Evolutionary conservation across 2,329 filamentous ascomycete species (phyloP), one percentile per base, ranked within the genome.

Genomic region (Cytospora leucostoma): DNA sequence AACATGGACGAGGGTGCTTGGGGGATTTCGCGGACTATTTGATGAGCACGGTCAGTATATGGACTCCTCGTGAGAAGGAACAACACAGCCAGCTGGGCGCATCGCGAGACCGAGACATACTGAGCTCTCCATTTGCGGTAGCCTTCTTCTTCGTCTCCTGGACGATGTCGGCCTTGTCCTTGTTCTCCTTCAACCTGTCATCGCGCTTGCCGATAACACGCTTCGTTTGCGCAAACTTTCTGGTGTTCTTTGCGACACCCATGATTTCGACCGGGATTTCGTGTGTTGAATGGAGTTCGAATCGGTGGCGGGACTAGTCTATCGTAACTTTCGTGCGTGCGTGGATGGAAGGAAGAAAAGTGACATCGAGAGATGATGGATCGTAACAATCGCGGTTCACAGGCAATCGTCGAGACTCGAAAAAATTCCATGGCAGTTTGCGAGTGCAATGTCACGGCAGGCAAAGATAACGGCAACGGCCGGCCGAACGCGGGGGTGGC

Each of bases 211-310:
- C 88, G 70, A 97, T 93, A 59, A 97, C 80, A 70, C 92, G 84
- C 81, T 97, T 96, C 73, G 93, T 87, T 77, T 86, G 69, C 17
- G 88, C 94, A 76, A 97, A 98, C 80, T 97, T 97, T 80, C 93
- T 88, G 59, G 92, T 96, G 76, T 88, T 92, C 81, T 96, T 97
- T 67, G 88, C 86, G 70, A 93, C 86, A 78, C 93, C 93, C 94
- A 97, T 97, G 40, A 66, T 75, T 70, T 55, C 11, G 27, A 52
- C 15, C 27, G 37, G 59, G 11, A 27, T 27, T 4, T 27, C 33
- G 32, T 32, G n/a, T 27, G 33, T 59, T 59, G 32, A 15, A 40
- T 19, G 2, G 2, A 5, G 3, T n/a, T 19, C 15, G 32, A 19
- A 1, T 56, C 38, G 37, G 32, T 40, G 34, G 12, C 10, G 5